Evolutionary conservation across 768 basidiomycete genomes (phyloP), one percentile per base, ranked within the genome.

Genomic region (Leccinum barrowsii): DNA sequence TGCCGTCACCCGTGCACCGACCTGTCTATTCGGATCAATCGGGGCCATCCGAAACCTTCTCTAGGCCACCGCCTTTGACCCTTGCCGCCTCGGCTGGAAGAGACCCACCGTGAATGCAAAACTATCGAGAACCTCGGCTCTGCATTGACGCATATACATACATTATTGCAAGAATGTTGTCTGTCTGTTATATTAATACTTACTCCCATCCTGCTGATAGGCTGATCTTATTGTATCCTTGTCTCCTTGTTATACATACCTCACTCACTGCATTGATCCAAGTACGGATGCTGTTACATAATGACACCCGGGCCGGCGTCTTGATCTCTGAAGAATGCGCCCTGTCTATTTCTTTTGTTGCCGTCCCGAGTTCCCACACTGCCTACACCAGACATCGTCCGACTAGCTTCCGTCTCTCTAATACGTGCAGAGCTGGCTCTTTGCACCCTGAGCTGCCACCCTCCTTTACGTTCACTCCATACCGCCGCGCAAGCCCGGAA

Each of bases 41-140:
- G 40, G 63, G 64, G 52, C 65, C 61, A 52, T 75, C 68, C 53
- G 70, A 71, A 28, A 77, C 72, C 13, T 77, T 77, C 53, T 77
- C 76, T 32, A 73, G 76, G 11, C 76, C 76, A 5, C 76, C 76
- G 11, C 67, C 72, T 15, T 55, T 55, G 54, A 63, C 53, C 22
- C 15, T 21, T 42, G n/a, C 28, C 26, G 15, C 54, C 40, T 30
- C 53, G 42, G 32, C 42, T 54, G 60, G 54, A 59, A 51, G 56
- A 50, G 57, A 59, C 32, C 49, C 52, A 51, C 49, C 28, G 10
- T 70, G 58, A 70, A 49, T 53, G 37, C 37, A 37, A 35, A 28
- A 17, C 30, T 44, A 47, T 32, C 17, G n/a, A 52, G 54, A 51
- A 46, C 34, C 47, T 51, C 8, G 11, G 5, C 50, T 35, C 28